These are phyloP conservation scores for Blastocystis sp. DNA, from an alignment of 352 stramenopile genomes.

Conservation along the genomic window DNA sequence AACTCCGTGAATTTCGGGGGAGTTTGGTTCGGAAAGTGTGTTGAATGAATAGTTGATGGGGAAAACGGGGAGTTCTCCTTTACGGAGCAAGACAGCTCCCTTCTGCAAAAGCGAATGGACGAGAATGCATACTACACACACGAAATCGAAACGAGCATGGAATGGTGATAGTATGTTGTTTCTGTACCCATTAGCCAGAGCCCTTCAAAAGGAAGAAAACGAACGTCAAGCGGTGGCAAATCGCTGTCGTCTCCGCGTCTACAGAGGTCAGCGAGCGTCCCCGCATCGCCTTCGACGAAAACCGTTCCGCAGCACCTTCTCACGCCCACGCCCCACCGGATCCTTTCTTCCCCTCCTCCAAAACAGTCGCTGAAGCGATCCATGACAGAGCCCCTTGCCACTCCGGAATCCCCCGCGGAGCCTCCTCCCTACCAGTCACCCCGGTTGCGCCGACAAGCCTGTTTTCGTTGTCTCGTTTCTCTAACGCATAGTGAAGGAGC, in stretches of 20 bases:
- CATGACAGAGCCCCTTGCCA: too few species aligned
- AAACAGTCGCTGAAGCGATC: too few species aligned
- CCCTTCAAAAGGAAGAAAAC: not conserved
- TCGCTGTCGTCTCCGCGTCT: not conserved
- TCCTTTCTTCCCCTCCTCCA: not conserved
- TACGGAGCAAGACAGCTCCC: not conserved
- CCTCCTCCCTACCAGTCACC: not conserved
- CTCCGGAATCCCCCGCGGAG: too few species aligned
- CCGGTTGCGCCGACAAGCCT: not conserved
- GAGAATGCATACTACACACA: not conserved
- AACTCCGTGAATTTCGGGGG: conserved; percentile 16
- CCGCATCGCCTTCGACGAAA: too few species aligned
- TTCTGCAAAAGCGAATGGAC: not conserved
- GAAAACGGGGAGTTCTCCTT: not conserved
- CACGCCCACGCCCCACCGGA: conserved; percentile 13
- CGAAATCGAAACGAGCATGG: not conserved
- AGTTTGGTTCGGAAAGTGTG: not conserved
- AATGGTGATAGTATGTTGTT: not conserved
- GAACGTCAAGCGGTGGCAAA: not conserved
- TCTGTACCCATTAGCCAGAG: not conserved
- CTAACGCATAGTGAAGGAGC: not conserved
- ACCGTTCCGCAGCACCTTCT: conserved; percentile 26
- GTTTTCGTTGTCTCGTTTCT: not conserved
- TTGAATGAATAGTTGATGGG: conserved; percentile 2
- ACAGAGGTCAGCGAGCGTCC: too few species aligned